Evolutionary conservation across 2,329 filamentous ascomycete species (phyloP).

Genomic region (Arachnopeziza araneosa): DNA sequence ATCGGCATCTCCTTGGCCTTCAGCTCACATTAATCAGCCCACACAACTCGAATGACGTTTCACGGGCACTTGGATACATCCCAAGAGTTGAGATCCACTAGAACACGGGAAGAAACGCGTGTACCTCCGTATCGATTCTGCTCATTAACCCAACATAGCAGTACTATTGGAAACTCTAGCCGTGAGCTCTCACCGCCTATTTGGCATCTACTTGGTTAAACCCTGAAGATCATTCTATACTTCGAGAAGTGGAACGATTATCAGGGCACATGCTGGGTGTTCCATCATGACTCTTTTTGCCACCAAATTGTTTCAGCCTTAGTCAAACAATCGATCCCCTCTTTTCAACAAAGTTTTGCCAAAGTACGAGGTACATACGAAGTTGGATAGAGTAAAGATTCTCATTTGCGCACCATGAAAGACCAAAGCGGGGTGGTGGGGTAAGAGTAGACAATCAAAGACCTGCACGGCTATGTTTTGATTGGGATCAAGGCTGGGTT

Average conservation of each 20-base stretch:
- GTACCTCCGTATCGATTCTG: too few species aligned
- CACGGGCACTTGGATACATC: neutral
- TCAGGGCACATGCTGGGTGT: neutral
- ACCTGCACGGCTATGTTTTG: neutral
- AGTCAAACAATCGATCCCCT: neutral
- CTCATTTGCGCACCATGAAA: neutral
- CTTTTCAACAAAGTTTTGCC: neutral
- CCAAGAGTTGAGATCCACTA: neutral
- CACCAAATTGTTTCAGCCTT: neutral
- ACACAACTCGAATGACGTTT: neutral
- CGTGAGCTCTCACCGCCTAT: neutral
- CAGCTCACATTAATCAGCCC: neutral
- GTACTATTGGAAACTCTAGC: neutral
- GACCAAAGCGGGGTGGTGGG: neutral
- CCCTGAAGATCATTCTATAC: neutral
- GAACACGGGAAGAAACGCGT: neutral
- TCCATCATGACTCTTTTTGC: neutral
- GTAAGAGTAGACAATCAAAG: neutral
- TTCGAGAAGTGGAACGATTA: neutral
- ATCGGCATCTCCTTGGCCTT: neutral
- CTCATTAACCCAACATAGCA: too few species aligned
- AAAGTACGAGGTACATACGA: neutral
- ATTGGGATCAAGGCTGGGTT: neutral
- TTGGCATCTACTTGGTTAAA: neutral
- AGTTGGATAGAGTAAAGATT: neutral